phyloP scores from a whole-genome alignment of 768 basidiomycete genomes.

The Leucogyrophana mollusca region DNA sequence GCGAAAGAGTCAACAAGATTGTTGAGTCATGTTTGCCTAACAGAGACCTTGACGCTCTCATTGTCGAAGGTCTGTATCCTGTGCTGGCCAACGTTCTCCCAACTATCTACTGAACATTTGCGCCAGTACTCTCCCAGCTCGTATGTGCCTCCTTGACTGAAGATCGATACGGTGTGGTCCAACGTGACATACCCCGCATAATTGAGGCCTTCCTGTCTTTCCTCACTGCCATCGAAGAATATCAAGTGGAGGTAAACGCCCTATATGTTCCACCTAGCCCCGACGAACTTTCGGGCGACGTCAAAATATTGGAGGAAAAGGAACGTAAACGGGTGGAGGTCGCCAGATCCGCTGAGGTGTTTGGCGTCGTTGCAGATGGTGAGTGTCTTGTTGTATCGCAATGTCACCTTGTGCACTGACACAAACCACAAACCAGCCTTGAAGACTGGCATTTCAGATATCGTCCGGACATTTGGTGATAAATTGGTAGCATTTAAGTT shows the following conservation, averaged over 20 bases:
- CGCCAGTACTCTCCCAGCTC: conserved; percentile 62
- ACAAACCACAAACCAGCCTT: conserved; percentile 40
- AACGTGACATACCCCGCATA: conserved; percentile 80
- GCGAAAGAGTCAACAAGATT: conserved; percentile 49
- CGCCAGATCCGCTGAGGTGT: conserved; percentile 50
- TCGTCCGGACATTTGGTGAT: conserved; percentile 72
- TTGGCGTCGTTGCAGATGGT: conserved; percentile 62
- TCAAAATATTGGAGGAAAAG: conserved; percentile 33
- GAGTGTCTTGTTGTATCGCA: conserved; percentile 23
- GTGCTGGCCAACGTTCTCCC: not conserved
- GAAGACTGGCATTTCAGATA: conserved; percentile 63
- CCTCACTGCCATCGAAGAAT: conserved; percentile 64
- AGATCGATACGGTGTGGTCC: conserved; percentile 81
- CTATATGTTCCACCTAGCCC: conserved; percentile 36
- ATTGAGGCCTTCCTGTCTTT: conserved; percentile 74
- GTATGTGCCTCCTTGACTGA: conserved; percentile 73
- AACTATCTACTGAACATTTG: not conserved
- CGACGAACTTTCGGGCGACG: conserved; percentile 28
- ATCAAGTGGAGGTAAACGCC: conserved; percentile 51
- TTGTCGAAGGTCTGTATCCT: conserved; percentile 56
- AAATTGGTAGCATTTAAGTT: conserved; percentile 77
- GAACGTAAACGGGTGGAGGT: conserved; percentile 48
- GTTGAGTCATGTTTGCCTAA: conserved; percentile 59
- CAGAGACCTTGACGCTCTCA: conserved; percentile 58
- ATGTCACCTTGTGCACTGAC: not conserved